Conservation (phyloP, 2,329 filamentous ascomycete species). For the Tricladium varicosporioides region DNA sequence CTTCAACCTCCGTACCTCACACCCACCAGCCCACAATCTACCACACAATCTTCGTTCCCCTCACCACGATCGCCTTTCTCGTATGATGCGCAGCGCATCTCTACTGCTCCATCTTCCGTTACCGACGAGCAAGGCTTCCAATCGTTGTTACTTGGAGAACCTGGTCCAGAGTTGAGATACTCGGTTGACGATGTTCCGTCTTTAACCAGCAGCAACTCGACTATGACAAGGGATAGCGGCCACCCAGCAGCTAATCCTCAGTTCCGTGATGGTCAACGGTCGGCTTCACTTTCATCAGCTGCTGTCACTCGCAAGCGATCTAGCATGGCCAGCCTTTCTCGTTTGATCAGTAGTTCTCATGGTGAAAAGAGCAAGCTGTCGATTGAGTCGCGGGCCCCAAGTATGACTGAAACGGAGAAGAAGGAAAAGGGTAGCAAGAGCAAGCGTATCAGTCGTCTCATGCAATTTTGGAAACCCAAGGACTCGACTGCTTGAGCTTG, state of each 20-base stretch:
- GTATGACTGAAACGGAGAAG: constrained; percentile 52
- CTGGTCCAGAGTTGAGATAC: constrained; percentile 67
- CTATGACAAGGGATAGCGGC: constrained; percentile 67
- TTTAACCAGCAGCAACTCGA: constrained; percentile 72
- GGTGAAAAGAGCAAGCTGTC: constrained; percentile 74
- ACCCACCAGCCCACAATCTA: constrained; percentile 66
- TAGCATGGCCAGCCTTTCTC: constrained; percentile 74
- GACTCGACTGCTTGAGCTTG: constrained; percentile 16
- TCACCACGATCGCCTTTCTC: constrained; percentile 69
- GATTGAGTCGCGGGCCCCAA: constrained; percentile 53
- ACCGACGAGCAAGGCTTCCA: constrained; percentile 70
- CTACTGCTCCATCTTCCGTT: constrained; percentile 72
- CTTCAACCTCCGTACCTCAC: constrained; percentile 43
- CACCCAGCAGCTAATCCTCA: constrained; percentile 40
- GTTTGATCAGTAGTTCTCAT: constrained; percentile 72
- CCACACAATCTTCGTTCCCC: constrained; percentile 50
- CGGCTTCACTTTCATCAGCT: constrained; percentile 59
- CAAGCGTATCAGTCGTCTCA: constrained; percentile 69
- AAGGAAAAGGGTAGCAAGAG: constrained; percentile 61
- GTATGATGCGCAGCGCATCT: constrained; percentile 70
- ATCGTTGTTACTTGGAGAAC: constrained; percentile 70
- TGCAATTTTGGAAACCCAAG: constrained; percentile 71
- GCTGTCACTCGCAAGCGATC: constrained; percentile 69
- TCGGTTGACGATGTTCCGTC: constrained; percentile 75
- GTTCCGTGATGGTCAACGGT: constrained; percentile 55